These are phyloP conservation scores for Ceratobasidium sp. DNA, from an alignment of 1,284 basidiomycete species.

Conservation along the genomic window DNA sequence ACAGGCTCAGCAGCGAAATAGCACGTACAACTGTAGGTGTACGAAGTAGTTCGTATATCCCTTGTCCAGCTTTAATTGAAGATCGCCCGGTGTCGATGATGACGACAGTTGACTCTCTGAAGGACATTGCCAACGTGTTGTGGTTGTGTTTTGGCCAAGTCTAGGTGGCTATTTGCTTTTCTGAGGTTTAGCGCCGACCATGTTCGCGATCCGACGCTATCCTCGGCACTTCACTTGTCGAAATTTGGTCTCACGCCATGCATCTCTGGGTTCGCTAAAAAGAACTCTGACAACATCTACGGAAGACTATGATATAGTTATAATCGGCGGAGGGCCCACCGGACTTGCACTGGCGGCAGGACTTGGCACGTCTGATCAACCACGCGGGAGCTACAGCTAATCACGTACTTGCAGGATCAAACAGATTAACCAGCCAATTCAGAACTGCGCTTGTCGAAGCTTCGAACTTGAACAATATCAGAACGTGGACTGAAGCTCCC, in stretches of 20 bases:
- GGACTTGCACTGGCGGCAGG: conserved; percentile 92
- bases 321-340: conserved; percentile 94
- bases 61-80: conserved; percentile 78
- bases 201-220: conserved; percentile 24
- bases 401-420: conserved; percentile 24
- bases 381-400: background rate
- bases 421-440: conserved; percentile 52
- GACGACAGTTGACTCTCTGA: conserved; percentile 85
- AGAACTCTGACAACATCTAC: background rate
- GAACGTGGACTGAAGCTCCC: conserved; percentile 71
- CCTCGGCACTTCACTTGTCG: background rate
- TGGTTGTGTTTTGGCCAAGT: conserved; percentile 28
- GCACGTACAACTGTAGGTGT: conserved; percentile 76
- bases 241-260: background rate
- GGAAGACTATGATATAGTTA: conserved; percentile 82
- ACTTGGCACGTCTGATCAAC: conserved; percentile 68
- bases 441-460: conserved; percentile 84
- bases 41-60: conserved; percentile 83
- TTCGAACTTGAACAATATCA: conserved; percentile 75
- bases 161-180: conserved; percentile 2
- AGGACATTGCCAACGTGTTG: conserved; percentile 57
- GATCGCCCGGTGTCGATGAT: conserved; percentile 84
- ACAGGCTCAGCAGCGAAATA: conserved; percentile 27
- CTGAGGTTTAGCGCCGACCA: conserved; percentile 17
- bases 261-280: background rate